Evolutionary conservation across 805 yeast genomes (phyloP), one percentile per base, ranked within the genome.

Genomic region (Cyberlindnera maritima): DNA sequence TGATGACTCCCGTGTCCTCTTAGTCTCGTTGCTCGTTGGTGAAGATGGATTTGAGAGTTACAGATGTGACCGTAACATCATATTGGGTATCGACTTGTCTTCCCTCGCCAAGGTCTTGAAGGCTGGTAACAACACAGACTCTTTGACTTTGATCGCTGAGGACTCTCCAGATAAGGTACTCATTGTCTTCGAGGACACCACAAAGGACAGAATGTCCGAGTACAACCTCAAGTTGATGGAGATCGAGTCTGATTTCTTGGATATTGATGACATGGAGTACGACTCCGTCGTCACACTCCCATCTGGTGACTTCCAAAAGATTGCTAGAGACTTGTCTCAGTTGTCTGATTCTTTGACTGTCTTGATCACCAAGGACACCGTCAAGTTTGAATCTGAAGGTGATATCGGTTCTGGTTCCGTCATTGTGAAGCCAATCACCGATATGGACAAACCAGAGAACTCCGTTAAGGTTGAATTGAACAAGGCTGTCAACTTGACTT

Each of bases 41-140:
- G 81, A 83, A 53, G 91, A 87, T 51, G 91, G 96, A 12, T 94
- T 94, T 73, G 76, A 81, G 50, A 92, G 86, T 58, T 94, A 87
- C 75, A 85, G 99, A 76, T 91, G 98, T 71, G 99, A 94, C 71
- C 83, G 94, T 64, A 89, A 88, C 57, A 76, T 91, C 59, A 89
- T 96, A 8, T 77, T 94, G 55, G 99, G 99, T 57, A 76, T 92
- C 60, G 96, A 94, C 68, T 75, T 94, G 61, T 84, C 83, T 50
- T 82, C 96, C n/a, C 75, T 94, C 55, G 76, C 88, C 56, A 92
- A 94, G 67, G 86, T 94, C 53, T 80, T 94, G 61, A 88, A 83
- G 64, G 87, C 96, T 71, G 98, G 96, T 68, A 84, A 86, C 70
- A 85, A 86, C 64, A 85, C 88, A 44, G 98, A 94, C 65, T 81